Conservation (phyloP, 352 stramenopile genomes). For the Aphanomyces cochlioides region DNA sequence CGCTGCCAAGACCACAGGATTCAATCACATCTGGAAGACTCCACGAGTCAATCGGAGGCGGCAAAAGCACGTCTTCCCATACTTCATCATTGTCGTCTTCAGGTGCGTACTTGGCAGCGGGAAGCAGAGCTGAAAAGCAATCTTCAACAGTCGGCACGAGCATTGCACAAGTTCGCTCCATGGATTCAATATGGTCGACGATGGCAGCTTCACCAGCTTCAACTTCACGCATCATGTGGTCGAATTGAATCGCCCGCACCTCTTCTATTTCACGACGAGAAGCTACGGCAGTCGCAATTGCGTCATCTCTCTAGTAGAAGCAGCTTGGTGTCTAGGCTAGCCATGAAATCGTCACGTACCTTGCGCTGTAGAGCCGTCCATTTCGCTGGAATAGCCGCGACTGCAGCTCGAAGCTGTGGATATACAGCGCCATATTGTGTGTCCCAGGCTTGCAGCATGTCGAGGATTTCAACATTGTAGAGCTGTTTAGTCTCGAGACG, state of each 20-base stretch:
- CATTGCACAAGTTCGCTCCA: not conserved
- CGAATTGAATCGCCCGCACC: conserved; percentile 10
- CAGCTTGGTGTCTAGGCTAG: too few relatives aligned
- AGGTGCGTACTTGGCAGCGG: not conserved
- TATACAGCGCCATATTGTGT: not conserved
- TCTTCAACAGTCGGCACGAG: conserved; percentile 13
- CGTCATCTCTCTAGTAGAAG: too few relatives aligned
- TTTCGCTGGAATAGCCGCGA: conserved; percentile 2
- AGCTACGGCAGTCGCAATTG: too few relatives aligned
- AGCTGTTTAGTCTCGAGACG: not conserved
- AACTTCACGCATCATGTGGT: conserved; percentile 10
- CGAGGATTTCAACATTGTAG: conserved; percentile 2
- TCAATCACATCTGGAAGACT: not conserved
- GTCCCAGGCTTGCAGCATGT: conserved; percentile 3
- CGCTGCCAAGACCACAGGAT: conserved; percentile 16
- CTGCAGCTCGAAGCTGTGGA: conserved; percentile 2
- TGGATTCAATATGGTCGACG: not conserved
- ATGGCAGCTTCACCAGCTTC: not conserved
- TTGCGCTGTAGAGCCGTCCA: not conserved
- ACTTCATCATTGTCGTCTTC: conserved; percentile 2
- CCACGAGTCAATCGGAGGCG: not conserved
- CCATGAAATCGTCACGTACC: not conserved
- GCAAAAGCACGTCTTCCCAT: conserved; percentile 6
- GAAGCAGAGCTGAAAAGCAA: conserved; percentile 5
- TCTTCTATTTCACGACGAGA: too few relatives aligned